These are phyloP conservation scores for Candida ipomoeae DNA, from an alignment of 805 yeast species.

Conservation along the genomic window DNA sequence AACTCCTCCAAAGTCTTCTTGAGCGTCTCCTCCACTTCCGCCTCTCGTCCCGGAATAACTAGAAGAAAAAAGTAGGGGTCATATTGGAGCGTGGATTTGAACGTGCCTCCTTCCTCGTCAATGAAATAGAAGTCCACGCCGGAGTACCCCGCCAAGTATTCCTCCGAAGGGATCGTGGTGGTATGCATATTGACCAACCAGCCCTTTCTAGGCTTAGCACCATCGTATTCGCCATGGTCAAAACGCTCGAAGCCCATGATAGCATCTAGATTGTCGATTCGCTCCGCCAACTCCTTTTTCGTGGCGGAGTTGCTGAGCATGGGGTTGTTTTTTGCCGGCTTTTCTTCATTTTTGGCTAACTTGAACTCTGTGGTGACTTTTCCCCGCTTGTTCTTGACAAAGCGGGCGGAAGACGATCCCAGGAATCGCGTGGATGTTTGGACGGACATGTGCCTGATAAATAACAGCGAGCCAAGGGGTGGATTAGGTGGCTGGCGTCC, in stretches of 20 bases:
- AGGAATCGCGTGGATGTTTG: constrained; percentile 15
- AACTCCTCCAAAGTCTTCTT: constrained; percentile 62
- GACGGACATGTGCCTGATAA: constrained; percentile 5
- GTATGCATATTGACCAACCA: constrained; percentile 96
- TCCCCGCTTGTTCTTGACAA: constrained; percentile 38
- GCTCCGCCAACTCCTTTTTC: constrained; percentile 51
- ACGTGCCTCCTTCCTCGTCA: constrained; percentile 95
- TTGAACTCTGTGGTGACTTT: constrained; percentile 15
- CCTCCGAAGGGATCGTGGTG: constrained; percentile 61
- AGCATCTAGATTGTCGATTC: constrained; percentile 66
- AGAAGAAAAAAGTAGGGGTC: constrained; percentile 84
- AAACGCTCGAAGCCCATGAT: constrained; percentile 85
- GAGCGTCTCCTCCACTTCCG: constrained; percentile 83
- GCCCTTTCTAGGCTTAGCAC: constrained; percentile 54
- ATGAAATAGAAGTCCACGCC: constrained; percentile 93
- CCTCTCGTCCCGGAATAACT: constrained; percentile 55
- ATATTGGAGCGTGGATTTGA: constrained; percentile 76
- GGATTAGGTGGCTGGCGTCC: background rate
- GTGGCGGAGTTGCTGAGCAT: constrained; percentile 36
- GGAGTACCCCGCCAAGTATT: constrained; percentile 61
- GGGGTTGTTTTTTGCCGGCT: constrained; percentile 25
- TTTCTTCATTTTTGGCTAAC: constrained; percentile 18
- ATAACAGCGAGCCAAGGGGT: background rate
- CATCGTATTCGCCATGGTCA: constrained; percentile 61
- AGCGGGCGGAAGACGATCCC: constrained; percentile 53